Conservation (phyloP, 2,329 filamentous ascomycete genomes). For the Celoporthe dispersa region DNA sequence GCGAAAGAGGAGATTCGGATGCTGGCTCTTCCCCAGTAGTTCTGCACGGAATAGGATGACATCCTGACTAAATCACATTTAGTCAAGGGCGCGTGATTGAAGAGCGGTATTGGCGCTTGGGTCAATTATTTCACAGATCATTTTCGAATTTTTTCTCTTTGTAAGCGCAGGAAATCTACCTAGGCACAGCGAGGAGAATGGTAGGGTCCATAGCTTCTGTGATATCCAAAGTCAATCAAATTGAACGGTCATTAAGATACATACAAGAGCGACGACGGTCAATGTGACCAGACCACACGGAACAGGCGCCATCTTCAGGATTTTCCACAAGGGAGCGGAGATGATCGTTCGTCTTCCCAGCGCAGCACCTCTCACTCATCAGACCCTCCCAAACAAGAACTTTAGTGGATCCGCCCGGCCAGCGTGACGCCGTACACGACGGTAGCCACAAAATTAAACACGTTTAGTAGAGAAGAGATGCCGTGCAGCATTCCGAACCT, state of each 20-base stretch:
- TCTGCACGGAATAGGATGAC: too few species aligned
- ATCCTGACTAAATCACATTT: neutral
- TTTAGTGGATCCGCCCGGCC: slow-evolving; percentile 61
- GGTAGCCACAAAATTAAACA: slow-evolving; percentile 70
- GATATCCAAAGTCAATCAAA: slow-evolving; percentile 16
- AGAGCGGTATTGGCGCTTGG: neutral
- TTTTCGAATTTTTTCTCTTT: neutral
- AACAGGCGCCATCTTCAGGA: neutral
- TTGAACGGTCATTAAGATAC: slow-evolving; percentile 9
- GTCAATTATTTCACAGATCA: neutral
- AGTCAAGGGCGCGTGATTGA: neutral
- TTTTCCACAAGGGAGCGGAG: neutral
- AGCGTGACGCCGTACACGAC: slow-evolving; percentile 80
- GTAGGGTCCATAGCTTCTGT: neutral
- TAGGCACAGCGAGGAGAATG: slow-evolving; percentile 9
- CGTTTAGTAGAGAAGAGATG: slow-evolving; percentile 77
- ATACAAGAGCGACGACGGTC: slow-evolving; percentile 3
- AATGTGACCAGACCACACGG: neutral
- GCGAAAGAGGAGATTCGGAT: slow-evolving; percentile 37
- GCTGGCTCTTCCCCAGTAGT: slow-evolving; percentile 17
- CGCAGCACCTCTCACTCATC: neutral
- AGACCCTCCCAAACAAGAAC: neutral
- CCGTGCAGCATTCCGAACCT: slow-evolving; percentile 81
- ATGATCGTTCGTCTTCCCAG: neutral
- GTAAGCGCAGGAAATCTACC: neutral